Conservation (phyloP, 2,329 filamentous ascomycete species). For the Talaromyces sp. region DNA sequence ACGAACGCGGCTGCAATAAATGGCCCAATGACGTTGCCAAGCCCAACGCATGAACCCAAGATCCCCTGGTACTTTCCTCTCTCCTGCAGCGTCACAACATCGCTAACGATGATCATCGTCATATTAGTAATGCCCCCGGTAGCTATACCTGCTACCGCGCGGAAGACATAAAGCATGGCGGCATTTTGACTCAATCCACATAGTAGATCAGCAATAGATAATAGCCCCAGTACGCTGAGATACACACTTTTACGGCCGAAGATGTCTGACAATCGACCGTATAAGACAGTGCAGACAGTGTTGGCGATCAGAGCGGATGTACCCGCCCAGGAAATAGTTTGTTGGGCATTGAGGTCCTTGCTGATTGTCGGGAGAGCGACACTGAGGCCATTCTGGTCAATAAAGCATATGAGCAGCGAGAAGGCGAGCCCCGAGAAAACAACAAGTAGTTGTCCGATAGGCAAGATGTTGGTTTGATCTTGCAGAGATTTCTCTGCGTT, state of each 20-base stretch:
- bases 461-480: slow-evolving; percentile 55
- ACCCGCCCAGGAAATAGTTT: slow-evolving; percentile 62
- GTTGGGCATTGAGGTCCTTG: slow-evolving; percentile 39
- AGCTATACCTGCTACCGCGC: slow-evolving; percentile 57
- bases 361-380: slow-evolving; percentile 50
- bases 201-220: slow-evolving; percentile 54
- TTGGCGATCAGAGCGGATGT: slow-evolving; percentile 64
- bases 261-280: slow-evolving; percentile 58
- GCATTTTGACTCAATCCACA: slow-evolving; percentile 54
- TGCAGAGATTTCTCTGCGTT: slow-evolving; percentile 43
- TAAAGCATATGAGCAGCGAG: slow-evolving; percentile 50
- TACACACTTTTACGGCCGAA: slow-evolving; percentile 57
- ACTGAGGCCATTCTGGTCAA: slow-evolving; percentile 55
- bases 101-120: slow-evolving; percentile 58
- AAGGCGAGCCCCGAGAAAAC: slow-evolving; percentile 51
- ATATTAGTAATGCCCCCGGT: slow-evolving; percentile 57
- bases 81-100: slow-evolving; percentile 55
- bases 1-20: slow-evolving; percentile 45
- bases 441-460: slow-evolving; percentile 38
- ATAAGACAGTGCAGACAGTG: slow-evolving; percentile 61
- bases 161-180: slow-evolving; percentile 57
- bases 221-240: slow-evolving; percentile 47
- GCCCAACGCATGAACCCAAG: slow-evolving; percentile 38
- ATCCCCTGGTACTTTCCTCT: slow-evolving; percentile 53
- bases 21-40: slow-evolving; percentile 44